Conservation (phyloP, 345 rosid species). For the Alliaria petiolata region DNA sequence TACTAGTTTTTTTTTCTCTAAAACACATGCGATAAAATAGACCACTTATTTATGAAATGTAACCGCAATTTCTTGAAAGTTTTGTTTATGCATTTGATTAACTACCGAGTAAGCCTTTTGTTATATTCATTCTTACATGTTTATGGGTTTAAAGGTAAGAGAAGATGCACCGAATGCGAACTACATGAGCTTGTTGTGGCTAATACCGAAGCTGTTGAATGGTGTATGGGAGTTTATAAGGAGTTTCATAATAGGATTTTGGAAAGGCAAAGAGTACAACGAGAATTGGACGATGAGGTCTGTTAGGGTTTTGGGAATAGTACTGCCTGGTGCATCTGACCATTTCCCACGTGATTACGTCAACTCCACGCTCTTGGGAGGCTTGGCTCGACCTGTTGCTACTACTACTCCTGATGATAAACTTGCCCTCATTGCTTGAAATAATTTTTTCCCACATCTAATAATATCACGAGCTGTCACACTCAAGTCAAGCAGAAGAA, state of each 20-base stretch:
- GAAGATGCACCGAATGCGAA: constrained; percentile 41
- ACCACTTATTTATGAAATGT: background rate
- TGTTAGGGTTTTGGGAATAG: constrained; percentile 29
- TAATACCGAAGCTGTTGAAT: constrained; percentile 27
- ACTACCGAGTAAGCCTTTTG: background rate
- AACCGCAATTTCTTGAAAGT: background rate
- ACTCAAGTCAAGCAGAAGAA: background rate
- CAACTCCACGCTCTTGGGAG: constrained; percentile 37
- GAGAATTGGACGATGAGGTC: constrained; percentile 37
- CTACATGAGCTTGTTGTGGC: constrained; percentile 24
- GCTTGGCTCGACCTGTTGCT: constrained; percentile 22
- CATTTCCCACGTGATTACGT: constrained; percentile 41
- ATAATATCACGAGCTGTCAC: background rate
- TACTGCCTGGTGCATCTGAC: constrained; percentile 36
- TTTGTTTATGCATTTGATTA: background rate
- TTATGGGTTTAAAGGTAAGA: constrained; percentile 19
- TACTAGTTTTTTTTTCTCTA: too few species aligned
- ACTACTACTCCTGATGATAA: constrained; percentile 3
- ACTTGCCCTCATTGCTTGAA: constrained; percentile 25
- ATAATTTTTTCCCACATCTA: background rate
- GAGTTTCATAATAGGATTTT: constrained; percentile 31
- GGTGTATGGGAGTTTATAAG: constrained; percentile 47
- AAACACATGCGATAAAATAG: background rate
- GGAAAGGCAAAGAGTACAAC: constrained; percentile 35
- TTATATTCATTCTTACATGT: background rate